Evolutionary conservation across 2,329 filamentous ascomycete genomes (phyloP), one percentile per base, ranked within the genome.

Genomic region (Volutella citrinella): DNA sequence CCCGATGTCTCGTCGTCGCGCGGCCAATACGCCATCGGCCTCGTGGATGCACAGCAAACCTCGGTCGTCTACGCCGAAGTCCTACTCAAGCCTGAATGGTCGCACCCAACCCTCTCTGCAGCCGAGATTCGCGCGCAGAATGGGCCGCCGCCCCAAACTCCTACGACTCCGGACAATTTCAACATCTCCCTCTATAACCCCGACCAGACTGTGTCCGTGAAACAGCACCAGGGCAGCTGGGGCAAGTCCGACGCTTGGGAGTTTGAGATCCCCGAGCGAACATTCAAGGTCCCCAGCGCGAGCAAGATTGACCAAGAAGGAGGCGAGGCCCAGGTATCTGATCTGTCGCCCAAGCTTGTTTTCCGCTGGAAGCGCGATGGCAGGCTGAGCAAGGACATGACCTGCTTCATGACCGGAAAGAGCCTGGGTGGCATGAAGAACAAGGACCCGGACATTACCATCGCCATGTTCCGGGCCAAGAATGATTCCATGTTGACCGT

Each of bases 331-430:
- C 45, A 50, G 10, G 41, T 61, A 5, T 45, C 56, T 55, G 66
- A 80, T 56, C 49, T 74, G 18, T 78, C 80, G 1, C 89, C 90
- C 5, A 87, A 86, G 52, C 71, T 94, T 42, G 76, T 82, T 50
- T 95, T 97, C 56, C 82, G 79, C 26, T 97, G 91, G 91, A 87
- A 87, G 60, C 84, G 83, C 52, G 91, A 96, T 60, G 83, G 89
- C 43, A 84, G 88, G 45, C 66, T 95, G 34, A 85, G 82, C 38
- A 93, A 86, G 64, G 88, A 95, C 54, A 80, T 95, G 69, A 88
- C 86, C 3, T 96, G 90, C 62, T 89, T 84, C 60, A 74, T 95
- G 65, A 85, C 83, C 0, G 90, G 91, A 12, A 86, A 82, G 57
- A 84, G 79, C 10, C 77, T 84, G 0, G 79, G 77, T 15, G 79